Evolutionary conservation across 192 early-diverging fungal genomes (phyloP), one percentile per base, ranked within the genome.

Genomic region (Umbelopsis sp.): DNA sequence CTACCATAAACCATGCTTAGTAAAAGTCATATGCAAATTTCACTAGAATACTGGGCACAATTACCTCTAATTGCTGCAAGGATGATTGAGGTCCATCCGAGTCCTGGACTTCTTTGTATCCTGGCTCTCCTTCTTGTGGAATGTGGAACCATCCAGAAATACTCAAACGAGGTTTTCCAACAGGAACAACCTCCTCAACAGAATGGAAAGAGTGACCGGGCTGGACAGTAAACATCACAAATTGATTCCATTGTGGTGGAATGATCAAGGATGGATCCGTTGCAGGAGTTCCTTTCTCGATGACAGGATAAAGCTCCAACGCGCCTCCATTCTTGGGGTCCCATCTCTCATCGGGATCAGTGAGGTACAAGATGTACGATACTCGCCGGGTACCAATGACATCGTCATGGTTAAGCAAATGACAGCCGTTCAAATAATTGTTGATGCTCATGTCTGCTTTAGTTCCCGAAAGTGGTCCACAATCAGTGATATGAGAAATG

Each of bases 61-160:
- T 76, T 68, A 78, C 83, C 26, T 82, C 81, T 1, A 89, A 73
- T 68, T 92, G 88, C 43, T 86, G 80, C 32, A 91, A 72, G 25
- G 91, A 88, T 20, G 90, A 86, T 16, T 77, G 77, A 1, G 84
- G 84, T 4, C 82, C 81, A 38, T 43, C 72, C 14, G 76, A 66
- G 62, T 84, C 85, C 73, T 82, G 80, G 25, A 82, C 83, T 14
- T 75, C 66, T 12, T 70, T 65, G 71, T 89, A 89, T 0, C 91
- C 91, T n/a, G 75, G 73, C 72, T 94, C 93, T 14, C 88, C 91
- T 20, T 82, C 82, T 80, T 90, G 87, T 25, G 92, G 90, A 41
- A 88, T 79, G 69, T 94, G 92, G 80, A 93, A 94, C 93, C 92
- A 92, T 0, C 92, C 93, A 26, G 85, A 86, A 45, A 92, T 92